Evolutionary conservation across 2,329 filamentous ascomycete species (phyloP).

Genomic region (Fusarium pseudocircinatum): DNA sequence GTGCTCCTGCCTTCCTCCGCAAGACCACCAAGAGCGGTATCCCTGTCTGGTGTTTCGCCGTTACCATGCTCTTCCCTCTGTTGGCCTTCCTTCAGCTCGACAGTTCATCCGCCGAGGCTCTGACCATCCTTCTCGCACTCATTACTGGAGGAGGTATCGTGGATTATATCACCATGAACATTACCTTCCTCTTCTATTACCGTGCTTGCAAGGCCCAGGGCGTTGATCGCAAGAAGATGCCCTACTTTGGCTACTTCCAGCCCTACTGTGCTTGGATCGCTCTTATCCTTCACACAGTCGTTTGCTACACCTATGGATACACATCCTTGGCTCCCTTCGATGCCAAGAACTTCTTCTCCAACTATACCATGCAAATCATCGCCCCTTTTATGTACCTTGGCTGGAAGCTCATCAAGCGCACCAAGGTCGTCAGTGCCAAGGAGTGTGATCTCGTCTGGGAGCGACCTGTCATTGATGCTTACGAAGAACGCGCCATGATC

Average conservation of each 20-base stretch:
- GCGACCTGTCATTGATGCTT: slow-evolving; percentile 60
- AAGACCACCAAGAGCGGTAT: slow-evolving; percentile 65
- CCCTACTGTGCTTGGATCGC: slow-evolving; percentile 34
- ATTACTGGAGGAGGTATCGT: slow-evolving; percentile 59
- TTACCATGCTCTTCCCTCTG: slow-evolving; percentile 59
- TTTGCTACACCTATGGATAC: slow-evolving; percentile 61
- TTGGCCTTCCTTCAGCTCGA: slow-evolving; percentile 57
- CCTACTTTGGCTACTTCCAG: slow-evolving; percentile 58
- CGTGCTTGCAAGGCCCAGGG: slow-evolving; percentile 61
- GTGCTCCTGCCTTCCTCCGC: slow-evolving; percentile 61
- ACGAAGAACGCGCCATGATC: slow-evolving; percentile 53
- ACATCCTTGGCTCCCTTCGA: slow-evolving; percentile 61
- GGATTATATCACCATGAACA: slow-evolving; percentile 62
- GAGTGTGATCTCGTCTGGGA: slow-evolving; percentile 67
- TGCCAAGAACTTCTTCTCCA: slow-evolving; percentile 53
- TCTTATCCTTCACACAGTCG: slow-evolving; percentile 20
- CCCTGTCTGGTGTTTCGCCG: slow-evolving; percentile 59
- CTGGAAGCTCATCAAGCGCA: slow-evolving; percentile 68
- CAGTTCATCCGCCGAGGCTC: slow-evolving; percentile 51
- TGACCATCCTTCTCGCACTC: slow-evolving; percentile 58
- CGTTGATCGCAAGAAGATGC: slow-evolving; percentile 54
- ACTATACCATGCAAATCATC: slow-evolving; percentile 62
- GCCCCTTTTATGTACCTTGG: slow-evolving; percentile 57
- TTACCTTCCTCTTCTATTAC: slow-evolving; percentile 68
- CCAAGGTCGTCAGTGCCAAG: slow-evolving; percentile 57